These are phyloP conservation scores for Tetrapisispora pingtungensis DNA, from an alignment of 805 yeast genomes.

Conservation along the genomic window DNA sequence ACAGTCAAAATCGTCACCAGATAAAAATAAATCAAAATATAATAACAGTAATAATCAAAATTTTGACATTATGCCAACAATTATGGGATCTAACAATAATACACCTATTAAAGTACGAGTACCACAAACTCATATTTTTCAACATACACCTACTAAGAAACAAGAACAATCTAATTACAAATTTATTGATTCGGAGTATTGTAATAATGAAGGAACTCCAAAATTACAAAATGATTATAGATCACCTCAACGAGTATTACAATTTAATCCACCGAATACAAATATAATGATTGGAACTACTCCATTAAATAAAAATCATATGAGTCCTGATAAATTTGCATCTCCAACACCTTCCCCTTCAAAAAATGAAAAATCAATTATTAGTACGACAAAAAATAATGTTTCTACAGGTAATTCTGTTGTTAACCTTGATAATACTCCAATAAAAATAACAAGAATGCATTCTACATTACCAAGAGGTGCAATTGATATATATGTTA, in stretches of 20 bases:
- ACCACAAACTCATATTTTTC: constrained; percentile 20
- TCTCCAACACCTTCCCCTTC: constrained; percentile 36
- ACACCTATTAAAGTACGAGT: constrained; percentile 13
- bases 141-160: constrained; percentile 21
- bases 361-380: not conserved
- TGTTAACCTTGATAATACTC: constrained; percentile 9
- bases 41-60: constrained; percentile 9
- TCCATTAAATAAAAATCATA: constrained; percentile 1
- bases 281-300: not conserved
- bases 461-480: constrained; percentile 68
- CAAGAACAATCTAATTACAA: not conserved
- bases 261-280: not conserved
- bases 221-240: constrained; percentile 2
- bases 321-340: constrained; percentile 27
- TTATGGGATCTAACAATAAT: constrained; percentile 23
- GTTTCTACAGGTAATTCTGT: not conserved
- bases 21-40: not conserved
- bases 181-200: too few species aligned
- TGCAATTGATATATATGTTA: constrained; percentile 71
- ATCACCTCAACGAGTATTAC: too few species aligned
- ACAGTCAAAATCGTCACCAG: constrained; percentile 3
- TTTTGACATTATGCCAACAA: constrained; percentile 19
- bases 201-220: not conserved
- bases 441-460: constrained; percentile 22
- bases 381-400: not conserved